A percentile compares a stretch with the other conserved stretches of the same genome.
phyloP scores from a whole-genome alignment of 2,329 filamentous ascomycete genomes.

The Nigrospora sphaerica region DNA sequence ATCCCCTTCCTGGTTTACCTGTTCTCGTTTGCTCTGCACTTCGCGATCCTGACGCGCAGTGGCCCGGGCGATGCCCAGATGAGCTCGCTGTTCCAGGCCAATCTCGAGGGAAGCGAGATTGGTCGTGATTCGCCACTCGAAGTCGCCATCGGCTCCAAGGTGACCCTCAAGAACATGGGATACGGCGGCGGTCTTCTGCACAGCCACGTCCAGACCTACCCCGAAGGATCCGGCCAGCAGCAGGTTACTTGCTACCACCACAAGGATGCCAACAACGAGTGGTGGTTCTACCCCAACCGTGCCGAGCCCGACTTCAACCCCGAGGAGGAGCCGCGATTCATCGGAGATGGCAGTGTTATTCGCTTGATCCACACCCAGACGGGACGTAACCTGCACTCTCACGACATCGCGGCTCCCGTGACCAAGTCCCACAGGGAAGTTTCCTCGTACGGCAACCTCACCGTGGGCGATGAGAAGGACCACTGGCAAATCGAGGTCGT shows the following conservation, averaged over 20 bases:
- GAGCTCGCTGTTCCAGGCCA: slow-evolving; percentile 98
- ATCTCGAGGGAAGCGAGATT: slow-evolving; percentile 86
- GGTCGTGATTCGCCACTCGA: slow-evolving; percentile 93
- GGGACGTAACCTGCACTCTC: slow-evolving; percentile 93
- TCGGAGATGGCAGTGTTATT: slow-evolving; percentile 70
- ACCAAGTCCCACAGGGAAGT: slow-evolving; percentile 89
- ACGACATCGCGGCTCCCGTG: slow-evolving; percentile 80
- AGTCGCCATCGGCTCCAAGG: slow-evolving; percentile 79
- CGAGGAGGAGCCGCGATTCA: slow-evolving; percentile 65
- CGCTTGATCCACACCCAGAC: slow-evolving; percentile 93
- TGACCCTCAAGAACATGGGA: slow-evolving; percentile 98
- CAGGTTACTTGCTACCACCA: slow-evolving; percentile 99
- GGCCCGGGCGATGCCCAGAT: slow-evolving; percentile 99
- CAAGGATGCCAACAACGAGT: slow-evolving; percentile 99
- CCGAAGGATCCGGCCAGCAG: slow-evolving; percentile 88
- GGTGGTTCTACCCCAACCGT: slow-evolving; percentile 97
- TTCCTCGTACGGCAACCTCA: slow-evolving; percentile 91
- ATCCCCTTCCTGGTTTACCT: slow-evolving; percentile 89
- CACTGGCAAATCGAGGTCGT: slow-evolving; percentile 95
- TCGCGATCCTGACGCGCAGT: slow-evolving; percentile 85
- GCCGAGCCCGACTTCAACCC: slow-evolving; percentile 64
- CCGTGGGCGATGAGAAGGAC: slow-evolving; percentile 93
- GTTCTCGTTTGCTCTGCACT: slow-evolving; percentile 92
- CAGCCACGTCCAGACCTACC: slow-evolving; percentile 93
- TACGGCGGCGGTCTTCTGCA: slow-evolving; percentile 95